Evolutionary conservation across 2,329 filamentous ascomycete species (phyloP).

Genomic region (Furcasterigmium sp.): DNA sequence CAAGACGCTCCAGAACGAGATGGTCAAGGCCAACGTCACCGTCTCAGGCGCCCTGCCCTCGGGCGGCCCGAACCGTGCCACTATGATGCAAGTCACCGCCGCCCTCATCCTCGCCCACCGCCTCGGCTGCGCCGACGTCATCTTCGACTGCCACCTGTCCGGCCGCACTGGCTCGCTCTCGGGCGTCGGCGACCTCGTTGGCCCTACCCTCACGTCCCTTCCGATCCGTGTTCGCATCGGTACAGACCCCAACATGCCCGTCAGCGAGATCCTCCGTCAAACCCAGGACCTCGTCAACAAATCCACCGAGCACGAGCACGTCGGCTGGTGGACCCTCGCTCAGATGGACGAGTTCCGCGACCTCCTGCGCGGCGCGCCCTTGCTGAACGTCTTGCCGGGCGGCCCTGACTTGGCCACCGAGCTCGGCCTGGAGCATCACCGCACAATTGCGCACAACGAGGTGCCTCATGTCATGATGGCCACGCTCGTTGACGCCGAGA

Average conservation of each 20-base stretch:
- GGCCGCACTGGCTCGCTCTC: background rate
- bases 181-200: background rate
- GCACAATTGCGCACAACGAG: background rate
- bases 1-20: background rate
- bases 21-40: background rate
- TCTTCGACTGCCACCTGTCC: constrained; percentile 2
- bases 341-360: constrained; percentile 2
- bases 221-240: background rate
- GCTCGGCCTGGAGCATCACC: background rate
- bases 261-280: background rate
- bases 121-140: background rate
- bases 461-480: background rate
- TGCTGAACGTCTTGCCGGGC: background rate
- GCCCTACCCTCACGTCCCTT: background rate
- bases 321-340: constrained; percentile 1
- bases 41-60: background rate
- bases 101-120: background rate
- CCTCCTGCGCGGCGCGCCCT: background rate
- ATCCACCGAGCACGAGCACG: background rate
- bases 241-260: background rate
- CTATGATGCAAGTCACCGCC: background rate
- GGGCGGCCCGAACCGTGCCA: background rate
- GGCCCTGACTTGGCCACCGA: background rate
- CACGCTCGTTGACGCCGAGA: background rate
- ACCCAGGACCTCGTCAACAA: background rate